Evolutionary conservation across 768 basidiomycete genomes (phyloP), one percentile per base, ranked within the genome.

Genomic region (Mrakia hoshinonis): DNA sequence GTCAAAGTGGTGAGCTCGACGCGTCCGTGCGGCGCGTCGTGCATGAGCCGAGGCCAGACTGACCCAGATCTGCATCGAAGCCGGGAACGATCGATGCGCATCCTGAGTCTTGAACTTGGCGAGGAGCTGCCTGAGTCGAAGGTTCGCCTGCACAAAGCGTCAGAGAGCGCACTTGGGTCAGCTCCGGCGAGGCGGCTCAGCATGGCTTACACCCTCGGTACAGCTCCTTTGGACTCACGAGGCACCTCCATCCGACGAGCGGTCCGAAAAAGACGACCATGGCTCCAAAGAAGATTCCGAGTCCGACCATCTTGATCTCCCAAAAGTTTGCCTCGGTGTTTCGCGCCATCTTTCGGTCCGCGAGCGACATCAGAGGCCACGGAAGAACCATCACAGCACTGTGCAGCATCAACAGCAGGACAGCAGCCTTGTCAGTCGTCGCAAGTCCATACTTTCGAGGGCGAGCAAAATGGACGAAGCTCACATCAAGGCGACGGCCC

Each of bases 41-140:
- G 7, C 26, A 31, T n/a, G 18, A 4, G 52, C 52, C 2, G 18
- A 24, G 54, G 5, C n/a, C n/a, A n/a, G 7, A 55, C 54, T 31
- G 15, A 55, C 54, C 54, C 54, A 55, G 29, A 55, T 31, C 29
- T 55, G 54, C 54, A 55, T 55, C 54, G 54, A 55, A 34, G 54
- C 54, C 6, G 54, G 54, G 54, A 29, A 55, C 6, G 54, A 55
- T 9, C 54, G 54, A 29, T 55, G 54, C 15, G 26, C 26, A 55
- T 55, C 54, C 13, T 55, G 54, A 5, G 9, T 55, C 54, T 55
- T 55, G 54, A 29, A 55, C 29, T 31, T 55, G 0, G 54, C 54
- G 29, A 55, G 54, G 24, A 55, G 54, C 13, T 26, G 29, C 15
- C 26, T 55, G 54, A 55, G 54, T 55, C 54, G 54, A 31, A 29